Percentiles rank a stretch among this genome's conserved stretches.
Evolutionary conservation across 2,329 filamentous ascomycete species (phyloP).

Genomic region (Orbilia javanica): DNA sequence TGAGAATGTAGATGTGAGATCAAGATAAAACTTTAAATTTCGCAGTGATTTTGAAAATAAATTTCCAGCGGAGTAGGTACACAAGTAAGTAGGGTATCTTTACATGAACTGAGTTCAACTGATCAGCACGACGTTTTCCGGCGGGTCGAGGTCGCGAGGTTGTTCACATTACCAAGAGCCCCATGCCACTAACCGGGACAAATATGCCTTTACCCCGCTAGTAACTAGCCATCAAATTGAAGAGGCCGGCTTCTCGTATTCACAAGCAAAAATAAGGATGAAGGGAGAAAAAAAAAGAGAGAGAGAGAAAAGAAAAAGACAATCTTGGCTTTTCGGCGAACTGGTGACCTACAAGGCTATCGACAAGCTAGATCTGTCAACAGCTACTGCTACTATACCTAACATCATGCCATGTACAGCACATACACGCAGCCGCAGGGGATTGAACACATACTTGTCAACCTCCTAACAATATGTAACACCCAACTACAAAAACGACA

Average conservation of each 20-base stretch:
- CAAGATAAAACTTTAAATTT: too few species aligned
- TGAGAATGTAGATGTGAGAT: too few species aligned
- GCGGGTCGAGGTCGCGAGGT: constrained; percentile 10
- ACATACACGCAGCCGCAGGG: constrained; percentile 23
- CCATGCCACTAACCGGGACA: constrained; percentile 28
- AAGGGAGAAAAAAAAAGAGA: background rate
- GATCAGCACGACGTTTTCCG: background rate
- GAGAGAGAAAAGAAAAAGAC: too few species aligned
- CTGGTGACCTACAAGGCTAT: constrained; percentile 37
- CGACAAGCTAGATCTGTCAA: constrained; percentile 38
- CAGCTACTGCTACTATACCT: constrained; percentile 12
- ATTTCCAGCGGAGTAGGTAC: too few species aligned
- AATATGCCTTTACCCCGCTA: constrained; percentile 52
- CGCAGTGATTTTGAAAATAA: too few species aligned
- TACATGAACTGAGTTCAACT: too few species aligned
- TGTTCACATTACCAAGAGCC: background rate
- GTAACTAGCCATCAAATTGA: constrained; percentile 29
- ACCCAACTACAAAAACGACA: constrained; percentile 40
- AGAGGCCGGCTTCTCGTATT: background rate
- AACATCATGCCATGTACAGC: constrained; percentile 16
- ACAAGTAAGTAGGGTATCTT: too few species aligned
- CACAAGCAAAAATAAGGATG: background rate
- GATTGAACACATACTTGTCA: background rate
- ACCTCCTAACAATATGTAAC: constrained; percentile 21
- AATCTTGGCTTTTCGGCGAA: constrained; percentile 38